Evolutionary conservation across 495 filamentous ascomycete genomes (phyloP).

Genomic region (Trichoderma asperelloides): DNA sequence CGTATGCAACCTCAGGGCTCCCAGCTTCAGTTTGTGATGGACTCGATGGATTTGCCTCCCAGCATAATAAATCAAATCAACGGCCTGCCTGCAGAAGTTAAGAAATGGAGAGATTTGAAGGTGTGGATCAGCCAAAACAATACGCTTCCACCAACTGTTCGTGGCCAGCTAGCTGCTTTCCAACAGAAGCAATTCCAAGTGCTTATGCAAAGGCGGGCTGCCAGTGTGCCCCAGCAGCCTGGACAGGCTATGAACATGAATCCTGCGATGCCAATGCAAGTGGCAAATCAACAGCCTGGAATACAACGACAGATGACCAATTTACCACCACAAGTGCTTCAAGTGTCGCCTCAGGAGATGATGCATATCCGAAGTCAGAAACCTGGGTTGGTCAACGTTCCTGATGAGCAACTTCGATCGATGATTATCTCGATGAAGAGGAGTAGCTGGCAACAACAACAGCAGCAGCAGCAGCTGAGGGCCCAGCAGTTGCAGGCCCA

Average conservation of each 20-base stretch:
- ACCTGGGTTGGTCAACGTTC: conserved; percentile 2
- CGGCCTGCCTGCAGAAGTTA: conserved; percentile 48
- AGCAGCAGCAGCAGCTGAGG: conserved; percentile 15
- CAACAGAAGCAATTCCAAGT: conserved; percentile 48
- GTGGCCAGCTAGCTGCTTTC: conserved; percentile 37
- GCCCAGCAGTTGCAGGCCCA: neutral
- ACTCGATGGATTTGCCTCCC: conserved; percentile 28
- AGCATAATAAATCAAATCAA: conserved; percentile 19
- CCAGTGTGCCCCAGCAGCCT: conserved; percentile 20
- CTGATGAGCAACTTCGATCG: conserved; percentile 12
- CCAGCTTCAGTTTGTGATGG: conserved; percentile 20
- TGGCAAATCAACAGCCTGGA: conserved; percentile 2
- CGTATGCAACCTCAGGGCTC: neutral
- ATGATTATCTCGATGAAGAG: conserved; percentile 9
- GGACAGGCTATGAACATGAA: conserved; percentile 19
- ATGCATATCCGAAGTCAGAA: conserved; percentile 9
- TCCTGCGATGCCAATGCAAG: neutral
- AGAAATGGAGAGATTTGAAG: conserved; percentile 68
- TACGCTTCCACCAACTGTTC: conserved; percentile 26
- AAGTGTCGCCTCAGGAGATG: conserved; percentile 10
- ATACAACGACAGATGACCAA: neutral
- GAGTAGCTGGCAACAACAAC: conserved; percentile 11
- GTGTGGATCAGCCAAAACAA: conserved; percentile 46
- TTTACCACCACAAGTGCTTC: conserved; percentile 5
- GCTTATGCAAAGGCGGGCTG: conserved; percentile 21